Evolutionary conservation across 2,329 filamentous ascomycete species (phyloP).

Genomic region (Chrysoporthe austroafricana): DNA sequence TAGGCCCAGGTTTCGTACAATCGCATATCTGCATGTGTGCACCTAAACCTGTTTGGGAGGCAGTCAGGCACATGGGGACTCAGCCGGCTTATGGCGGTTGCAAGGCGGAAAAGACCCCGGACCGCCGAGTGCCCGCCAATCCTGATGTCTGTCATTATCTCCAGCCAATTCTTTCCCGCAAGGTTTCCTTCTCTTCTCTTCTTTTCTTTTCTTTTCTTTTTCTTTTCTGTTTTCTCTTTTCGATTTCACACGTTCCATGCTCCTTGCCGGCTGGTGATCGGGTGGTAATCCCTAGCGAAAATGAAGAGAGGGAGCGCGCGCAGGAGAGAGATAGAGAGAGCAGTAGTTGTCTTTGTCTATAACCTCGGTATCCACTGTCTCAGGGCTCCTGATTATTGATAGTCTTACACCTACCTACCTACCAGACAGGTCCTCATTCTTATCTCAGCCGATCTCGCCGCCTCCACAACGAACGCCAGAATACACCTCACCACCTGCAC

Average conservation of each 20-base stretch:
- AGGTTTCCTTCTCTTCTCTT: not conserved
- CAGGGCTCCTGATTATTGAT: not conserved
- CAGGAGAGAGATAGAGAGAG: not conserved
- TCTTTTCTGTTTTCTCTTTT: not conserved
- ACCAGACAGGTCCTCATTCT: not conserved
- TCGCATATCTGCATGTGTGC: not conserved
- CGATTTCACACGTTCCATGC: too few species aligned
- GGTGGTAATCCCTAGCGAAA: not conserved
- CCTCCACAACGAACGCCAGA: constrained; percentile 3
- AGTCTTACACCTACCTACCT: not conserved
- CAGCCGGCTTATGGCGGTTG: not conserved
- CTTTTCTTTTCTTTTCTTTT: not conserved
- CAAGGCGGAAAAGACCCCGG: not conserved
- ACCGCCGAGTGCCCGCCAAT: not conserved
- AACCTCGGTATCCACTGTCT: too few species aligned
- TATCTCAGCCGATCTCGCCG: constrained; percentile 10
- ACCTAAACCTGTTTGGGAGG: not conserved
- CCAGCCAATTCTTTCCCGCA: not conserved
- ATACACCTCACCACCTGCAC: constrained; percentile 4
- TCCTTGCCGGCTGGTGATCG: not conserved
- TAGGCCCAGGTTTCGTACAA: not conserved
- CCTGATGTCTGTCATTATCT: not conserved
- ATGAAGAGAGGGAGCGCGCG: not conserved
- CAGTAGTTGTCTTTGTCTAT: not conserved
- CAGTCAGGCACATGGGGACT: not conserved